Evolutionary conservation across 1,284 basidiomycete species (phyloP).

Genomic region (Microbotryum scabiosae): DNA sequence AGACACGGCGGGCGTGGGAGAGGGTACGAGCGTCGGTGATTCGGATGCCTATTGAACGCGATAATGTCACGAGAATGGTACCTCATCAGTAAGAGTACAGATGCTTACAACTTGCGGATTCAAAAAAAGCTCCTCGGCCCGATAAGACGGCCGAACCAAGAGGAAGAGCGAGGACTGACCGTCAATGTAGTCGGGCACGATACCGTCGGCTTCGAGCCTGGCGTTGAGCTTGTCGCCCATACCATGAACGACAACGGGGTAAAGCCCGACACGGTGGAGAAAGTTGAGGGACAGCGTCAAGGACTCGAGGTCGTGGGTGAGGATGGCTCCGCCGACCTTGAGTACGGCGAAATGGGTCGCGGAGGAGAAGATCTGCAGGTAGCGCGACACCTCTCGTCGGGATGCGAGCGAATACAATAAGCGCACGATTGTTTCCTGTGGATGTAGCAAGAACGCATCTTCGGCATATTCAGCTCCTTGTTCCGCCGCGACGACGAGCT

Average conservation of each 20-base stretch:
- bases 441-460: too few species aligned
- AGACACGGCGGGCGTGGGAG: slow-evolving; percentile 84
- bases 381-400: slow-evolving; percentile 89
- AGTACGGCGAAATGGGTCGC: slow-evolving; percentile 35
- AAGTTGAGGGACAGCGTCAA: slow-evolving; percentile 87
- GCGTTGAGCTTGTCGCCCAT: slow-evolving; percentile 60
- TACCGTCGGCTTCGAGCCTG: slow-evolving; percentile 79
- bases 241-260: slow-evolving; percentile 88
- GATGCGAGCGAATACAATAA: slow-evolving; percentile 89
- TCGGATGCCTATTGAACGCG: too few species aligned
- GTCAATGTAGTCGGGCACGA: slow-evolving; percentile 88
- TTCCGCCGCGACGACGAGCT: too few species aligned
- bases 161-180: slow-evolving; percentile 36
- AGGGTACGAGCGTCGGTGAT: slow-evolving; percentile 91
- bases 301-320: slow-evolving; percentile 75
- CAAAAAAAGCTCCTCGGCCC: too few species aligned
- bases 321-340: slow-evolving; percentile 79
- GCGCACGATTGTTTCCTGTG: slow-evolving; percentile 47
- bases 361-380: slow-evolving; percentile 83
- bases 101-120: too few species aligned
- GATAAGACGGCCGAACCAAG: neutral
- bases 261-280: slow-evolving; percentile 84
- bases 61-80: too few species aligned
- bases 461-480: too few species aligned
- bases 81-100: too few species aligned